Base-by-base conservation (phyloP, 345 rosid genomes). In the Moricandia arvensis region DNA sequence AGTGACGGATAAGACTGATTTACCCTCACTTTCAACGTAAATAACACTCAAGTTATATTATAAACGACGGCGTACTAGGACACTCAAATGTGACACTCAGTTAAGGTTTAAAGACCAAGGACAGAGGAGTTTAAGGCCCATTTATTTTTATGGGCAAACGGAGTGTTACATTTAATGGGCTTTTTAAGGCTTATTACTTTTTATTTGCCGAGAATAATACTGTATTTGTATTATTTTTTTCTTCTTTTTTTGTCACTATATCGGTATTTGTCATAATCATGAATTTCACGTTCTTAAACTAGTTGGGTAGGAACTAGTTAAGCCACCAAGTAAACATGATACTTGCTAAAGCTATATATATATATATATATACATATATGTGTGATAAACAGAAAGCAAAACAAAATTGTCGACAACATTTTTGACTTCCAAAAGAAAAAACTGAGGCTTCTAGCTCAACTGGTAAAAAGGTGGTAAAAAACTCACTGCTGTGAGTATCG, bases 1-100 rank as follows among this genome's bases (percentile, higher is more conserved):
- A 54, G 29, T 63, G 4, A 0, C 55, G 68, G 41, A 37, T 10
- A 6, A 62, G 66, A 73, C 82, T 0, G 0, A 45, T 68, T 7
- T 79, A 43, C 80, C 80, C 80, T 76, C 31, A 1, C 7, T 5
- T 41, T 29, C 12, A 7, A 35, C 55, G 49, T 37, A 75, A 10
- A n/a, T 13, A 6, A 45, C 73, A 45, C 61, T 66, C 37, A 6
- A 29, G 0, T n/a, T 1, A 38, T 0, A 34, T 24, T 57, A 6
- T 5, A 29, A 30, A 59, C 63, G 37, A 30, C 11, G 18, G 1
- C 38, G 64, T 59, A 59, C 6, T 4, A 18, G 30, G 4, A 7
- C 5, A 72, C 34, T 2, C 68, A n/a, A n/a, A n/a, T n/a, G n/a
- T n/a, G n/a, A n/a, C 76, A 68, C 0, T 6, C 3, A 0, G 3